These are phyloP conservation scores for Trypanosoma brucei DNA, from an alignment of 208 protist species.

Conservation along the genomic window DNA sequence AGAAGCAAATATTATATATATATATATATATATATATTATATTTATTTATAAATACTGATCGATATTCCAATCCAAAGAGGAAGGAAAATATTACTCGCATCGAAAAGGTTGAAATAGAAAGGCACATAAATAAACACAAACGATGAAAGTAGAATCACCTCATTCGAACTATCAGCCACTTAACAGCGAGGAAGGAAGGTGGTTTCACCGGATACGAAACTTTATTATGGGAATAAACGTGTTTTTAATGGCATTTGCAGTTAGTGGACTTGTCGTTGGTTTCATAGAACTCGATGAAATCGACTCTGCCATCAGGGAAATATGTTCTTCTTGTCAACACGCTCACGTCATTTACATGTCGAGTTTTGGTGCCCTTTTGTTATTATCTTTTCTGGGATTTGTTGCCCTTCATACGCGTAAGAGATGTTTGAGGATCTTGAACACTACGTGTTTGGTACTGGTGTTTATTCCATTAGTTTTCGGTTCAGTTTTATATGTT, in stretches of 20 bases:
- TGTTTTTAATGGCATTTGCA: conserved; percentile 13
- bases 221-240: conserved; percentile 23
- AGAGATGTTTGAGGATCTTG: conserved; percentile 12
- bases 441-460: conserved; percentile 13
- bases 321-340: conserved; percentile 14
- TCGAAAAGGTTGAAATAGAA: too few relatives aligned
- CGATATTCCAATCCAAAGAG: too few relatives aligned
- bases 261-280: conserved; percentile 21
- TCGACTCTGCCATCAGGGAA: conserved; percentile 11
- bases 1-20: too few relatives aligned
- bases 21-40: too few relatives aligned
- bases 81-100: too few relatives aligned
- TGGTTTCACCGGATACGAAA: conserved; percentile 11
- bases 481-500: too few relatives aligned
- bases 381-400: conserved; percentile 19
- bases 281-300: conserved; percentile 12
- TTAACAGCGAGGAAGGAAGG: background rate
- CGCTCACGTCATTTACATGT: conserved; percentile 18
- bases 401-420: conserved; percentile 22
- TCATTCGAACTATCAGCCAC: background rate
- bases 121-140: too few relatives aligned
- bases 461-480: conserved; percentile 3
- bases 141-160: too few relatives aligned
- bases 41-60: too few relatives aligned
- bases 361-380: conserved; percentile 13